Evolutionary conservation across 1,139 yeast genomes (phyloP).

Genomic region (Pichia sp.): DNA sequence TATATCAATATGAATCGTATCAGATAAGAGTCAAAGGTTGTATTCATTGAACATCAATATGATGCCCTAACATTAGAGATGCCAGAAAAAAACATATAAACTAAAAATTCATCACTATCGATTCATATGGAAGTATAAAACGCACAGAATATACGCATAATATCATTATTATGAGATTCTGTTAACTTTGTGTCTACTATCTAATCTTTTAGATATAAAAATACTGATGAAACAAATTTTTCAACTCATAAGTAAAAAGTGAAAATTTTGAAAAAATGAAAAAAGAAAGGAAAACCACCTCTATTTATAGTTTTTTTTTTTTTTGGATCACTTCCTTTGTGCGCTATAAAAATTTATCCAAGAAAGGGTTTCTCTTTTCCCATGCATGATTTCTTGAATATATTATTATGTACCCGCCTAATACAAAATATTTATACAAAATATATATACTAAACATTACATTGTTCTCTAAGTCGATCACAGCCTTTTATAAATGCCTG

Average conservation of each 20-base stretch:
- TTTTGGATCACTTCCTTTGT: no score
- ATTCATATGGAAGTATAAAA: no score
- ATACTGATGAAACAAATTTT: no score
- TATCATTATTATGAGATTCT: not conserved
- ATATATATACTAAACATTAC: no score
- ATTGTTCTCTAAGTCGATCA: constrained; percentile 1
- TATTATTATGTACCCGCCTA: no score
- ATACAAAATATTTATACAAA: no score
- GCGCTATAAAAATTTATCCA: no score
- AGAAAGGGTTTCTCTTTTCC: no score
- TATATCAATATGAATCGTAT: constrained; percentile 19
- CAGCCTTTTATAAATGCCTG: constrained; percentile 7
- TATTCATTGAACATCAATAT: constrained; percentile 47
- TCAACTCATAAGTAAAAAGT: not conserved
- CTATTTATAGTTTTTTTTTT: not conserved
- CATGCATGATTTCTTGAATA: no score
- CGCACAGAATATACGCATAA: no score
- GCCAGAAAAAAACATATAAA: constrained; percentile 53
- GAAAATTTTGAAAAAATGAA: not conserved
- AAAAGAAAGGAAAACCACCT: not conserved
- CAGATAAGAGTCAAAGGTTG: constrained; percentile 52
- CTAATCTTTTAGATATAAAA: no score
- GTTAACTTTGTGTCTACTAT: no score
- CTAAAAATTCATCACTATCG: constrained; percentile 15
- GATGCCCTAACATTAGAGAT: constrained; percentile 64